phyloP scores from a whole-genome alignment of 768 basidiomycete species.

The Rubroboletus satanas region DNA sequence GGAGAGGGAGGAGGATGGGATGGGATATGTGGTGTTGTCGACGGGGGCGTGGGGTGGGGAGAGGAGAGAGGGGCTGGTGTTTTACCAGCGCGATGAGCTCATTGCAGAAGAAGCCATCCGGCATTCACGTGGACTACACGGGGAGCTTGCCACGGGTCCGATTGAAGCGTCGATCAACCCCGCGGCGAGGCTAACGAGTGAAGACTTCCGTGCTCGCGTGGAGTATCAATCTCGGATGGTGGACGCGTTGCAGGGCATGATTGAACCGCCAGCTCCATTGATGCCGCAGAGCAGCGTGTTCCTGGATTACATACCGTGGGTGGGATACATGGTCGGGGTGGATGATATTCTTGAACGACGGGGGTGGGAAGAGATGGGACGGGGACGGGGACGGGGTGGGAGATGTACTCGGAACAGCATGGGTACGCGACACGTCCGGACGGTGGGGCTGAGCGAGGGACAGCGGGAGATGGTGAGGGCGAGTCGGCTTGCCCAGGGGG shows the following conservation, averaged over 20 bases:
- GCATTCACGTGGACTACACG: slow-evolving; percentile 44
- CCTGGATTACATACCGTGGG: slow-evolving; percentile 68
- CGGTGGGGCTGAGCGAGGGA: slow-evolving; percentile 37
- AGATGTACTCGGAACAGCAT: slow-evolving; percentile 60
- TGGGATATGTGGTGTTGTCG: slow-evolving; percentile 46
- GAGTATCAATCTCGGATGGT: slow-evolving; percentile 41
- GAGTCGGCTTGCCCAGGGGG: slow-evolving; percentile 12
- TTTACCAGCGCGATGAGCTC: slow-evolving; percentile 44
- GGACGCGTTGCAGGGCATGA: slow-evolving; percentile 46
- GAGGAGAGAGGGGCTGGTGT: slow-evolving; percentile 25
- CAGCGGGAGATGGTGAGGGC: slow-evolving; percentile 33
- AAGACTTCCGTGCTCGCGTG: slow-evolving; percentile 40
- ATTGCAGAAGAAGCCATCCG: slow-evolving; percentile 46
- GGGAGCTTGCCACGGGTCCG: slow-evolving; percentile 30
- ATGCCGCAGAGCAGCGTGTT: slow-evolving; percentile 47
- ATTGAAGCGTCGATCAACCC: slow-evolving; percentile 34
- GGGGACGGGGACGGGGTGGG: slow-evolving; percentile 31
- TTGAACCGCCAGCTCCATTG: slow-evolving; percentile 40
- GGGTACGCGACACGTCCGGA: slow-evolving; percentile 40
- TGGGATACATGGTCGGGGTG: slow-evolving; percentile 57
- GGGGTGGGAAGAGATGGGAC: slow-evolving; percentile 33
- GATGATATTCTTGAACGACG: slow-evolving; percentile 49
- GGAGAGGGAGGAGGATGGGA: slow-evolving; percentile 51
- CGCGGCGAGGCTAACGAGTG: slow-evolving; percentile 23
- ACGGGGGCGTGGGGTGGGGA: slow-evolving; percentile 8